A percentile compares a stretch with the other conserved stretches of the same genome.
Evolutionary conservation across 2,329 filamentous ascomycete genomes (phyloP).

Genomic region (Penicillium sp.): DNA sequence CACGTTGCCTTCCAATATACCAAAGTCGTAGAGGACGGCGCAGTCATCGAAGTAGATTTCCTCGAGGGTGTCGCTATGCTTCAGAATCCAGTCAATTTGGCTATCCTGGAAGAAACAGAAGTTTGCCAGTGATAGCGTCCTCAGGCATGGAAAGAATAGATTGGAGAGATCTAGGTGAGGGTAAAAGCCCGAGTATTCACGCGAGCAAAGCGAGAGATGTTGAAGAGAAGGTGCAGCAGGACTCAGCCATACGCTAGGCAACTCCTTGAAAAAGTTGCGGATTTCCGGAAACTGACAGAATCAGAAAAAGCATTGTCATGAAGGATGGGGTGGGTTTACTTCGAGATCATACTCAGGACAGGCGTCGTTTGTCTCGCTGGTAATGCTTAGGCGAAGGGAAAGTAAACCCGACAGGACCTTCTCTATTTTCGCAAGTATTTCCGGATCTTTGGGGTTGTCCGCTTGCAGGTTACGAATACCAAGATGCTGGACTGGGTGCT

Average conservation of each 20-base stretch:
- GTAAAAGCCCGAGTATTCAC: constrained; percentile 46
- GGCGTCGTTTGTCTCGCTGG: constrained; percentile 11
- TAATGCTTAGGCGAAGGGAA: constrained; percentile 14
- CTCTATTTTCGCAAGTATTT: constrained; percentile 10
- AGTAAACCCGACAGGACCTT: constrained; percentile 11
- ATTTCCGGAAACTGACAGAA: constrained; percentile 9
- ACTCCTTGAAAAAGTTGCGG: constrained; percentile 13
- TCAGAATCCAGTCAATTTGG: constrained; percentile 54
- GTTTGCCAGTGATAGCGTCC: constrained; percentile 46
- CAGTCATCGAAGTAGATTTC: constrained; percentile 52
- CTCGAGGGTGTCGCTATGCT: constrained; percentile 43
- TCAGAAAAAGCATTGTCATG: constrained; percentile 4
- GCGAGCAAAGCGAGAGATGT: constrained; percentile 47
- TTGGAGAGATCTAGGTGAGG: constrained; percentile 44
- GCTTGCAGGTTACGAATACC: constrained; percentile 18
- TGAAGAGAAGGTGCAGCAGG: constrained; percentile 24
- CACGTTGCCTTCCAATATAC: neutral
- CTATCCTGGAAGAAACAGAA: constrained; percentile 51
- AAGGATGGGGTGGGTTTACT: constrained; percentile 7
- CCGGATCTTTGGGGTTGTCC: constrained; percentile 12
- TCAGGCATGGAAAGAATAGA: constrained; percentile 46
- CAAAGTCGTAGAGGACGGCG: constrained; percentile 36
- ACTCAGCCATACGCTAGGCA: constrained; percentile 14
- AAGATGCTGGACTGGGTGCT: constrained; percentile 15
- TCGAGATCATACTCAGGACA: constrained; percentile 17